Percentiles rank a stretch among this genome's conserved stretches.
phyloP scores from a whole-genome alignment of 1,284 basidiomycete species.

The Rhodotorula mucilaginosa region DNA sequence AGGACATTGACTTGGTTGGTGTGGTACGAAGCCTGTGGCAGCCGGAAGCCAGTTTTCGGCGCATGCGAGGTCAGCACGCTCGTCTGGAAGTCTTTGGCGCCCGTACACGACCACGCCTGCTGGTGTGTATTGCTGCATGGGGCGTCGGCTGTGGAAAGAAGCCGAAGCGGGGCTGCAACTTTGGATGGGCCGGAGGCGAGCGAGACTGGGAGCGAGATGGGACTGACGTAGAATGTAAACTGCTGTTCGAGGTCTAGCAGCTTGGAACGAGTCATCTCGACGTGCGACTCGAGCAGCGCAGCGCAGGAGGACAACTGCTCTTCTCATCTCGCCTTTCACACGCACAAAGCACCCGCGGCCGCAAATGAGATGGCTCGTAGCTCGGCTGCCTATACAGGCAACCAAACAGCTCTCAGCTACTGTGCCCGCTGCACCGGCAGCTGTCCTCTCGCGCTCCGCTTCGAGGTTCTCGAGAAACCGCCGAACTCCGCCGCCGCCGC shows the following conservation, averaged over 20 bases:
- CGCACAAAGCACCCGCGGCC: background rate
- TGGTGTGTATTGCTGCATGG: background rate
- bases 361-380: background rate
- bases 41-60: background rate
- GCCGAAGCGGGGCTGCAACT: background rate
- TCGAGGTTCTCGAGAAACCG: constrained; percentile 17
- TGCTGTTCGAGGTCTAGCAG: constrained; percentile 31
- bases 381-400: background rate
- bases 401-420: background rate
- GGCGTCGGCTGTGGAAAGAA: background rate
- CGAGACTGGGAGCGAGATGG: background rate
- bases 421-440: background rate
- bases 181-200: too few relatives aligned
- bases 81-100: fast-evolving
- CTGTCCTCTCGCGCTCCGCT: background rate
- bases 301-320: background rate
- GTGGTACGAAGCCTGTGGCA: constrained; percentile 42
- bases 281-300: background rate
- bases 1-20: constrained; percentile 40
- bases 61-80: too few relatives aligned
- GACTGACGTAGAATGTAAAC: constrained; percentile 40
- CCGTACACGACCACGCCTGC: background rate
- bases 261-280: constrained; percentile 1
- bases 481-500: background rate
- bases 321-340: too few relatives aligned